Base-by-base conservation (phyloP, 2,329 filamentous ascomycete genomes). In the Calonectria henricotiae region DNA sequence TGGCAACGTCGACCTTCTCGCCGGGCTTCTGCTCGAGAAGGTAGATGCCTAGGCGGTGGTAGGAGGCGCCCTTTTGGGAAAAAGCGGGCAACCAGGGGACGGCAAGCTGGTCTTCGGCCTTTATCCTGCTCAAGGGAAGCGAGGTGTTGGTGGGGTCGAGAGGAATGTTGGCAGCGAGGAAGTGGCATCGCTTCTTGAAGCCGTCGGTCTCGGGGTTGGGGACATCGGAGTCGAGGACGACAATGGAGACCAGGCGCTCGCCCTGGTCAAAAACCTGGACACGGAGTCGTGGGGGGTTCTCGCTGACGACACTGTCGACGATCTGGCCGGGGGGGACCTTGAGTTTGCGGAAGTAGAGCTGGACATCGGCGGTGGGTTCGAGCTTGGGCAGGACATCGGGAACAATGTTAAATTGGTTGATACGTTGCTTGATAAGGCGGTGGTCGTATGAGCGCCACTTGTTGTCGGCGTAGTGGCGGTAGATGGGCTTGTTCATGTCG, bases 401-500 rank as follows among this genome's bases (percentile, higher is more conserved):
- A 7, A 97, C 89, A 67, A 99, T 91, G 78, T 91, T 89, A 87
- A 98, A 93, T 81, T 98, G 94, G 60, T 89, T 86, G 79, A 98
- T 92, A 80, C 96, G 93, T 86, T 99, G 96, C 72, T 91, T 87
- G 73, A 97, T 89, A 73, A 98, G 85, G 76, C 91, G 90, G 77
- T 92, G 90, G 80, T 94, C 92, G 85, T 96, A 95, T 73, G 90
- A 87, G 76, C 92, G 91, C 96, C 96, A 99, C 85, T 97, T 95
- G 77, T 89, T 86, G 79, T 98, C 90, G 71, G 96, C 94, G 62
- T 98, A 92, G 82, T 93, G 89, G 74, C 96, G 93, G 86, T 99
- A 99, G 80, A 99, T 95, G 73, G 96, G 96, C 83, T 97, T 97
- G 85, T 90, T 92, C 94, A 98, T 96, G 83, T 98, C 95, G 74